These are phyloP conservation scores for Datura wrightii DNA, from an alignment of 257 asterid genomes.

Conservation along the genomic window DNA sequence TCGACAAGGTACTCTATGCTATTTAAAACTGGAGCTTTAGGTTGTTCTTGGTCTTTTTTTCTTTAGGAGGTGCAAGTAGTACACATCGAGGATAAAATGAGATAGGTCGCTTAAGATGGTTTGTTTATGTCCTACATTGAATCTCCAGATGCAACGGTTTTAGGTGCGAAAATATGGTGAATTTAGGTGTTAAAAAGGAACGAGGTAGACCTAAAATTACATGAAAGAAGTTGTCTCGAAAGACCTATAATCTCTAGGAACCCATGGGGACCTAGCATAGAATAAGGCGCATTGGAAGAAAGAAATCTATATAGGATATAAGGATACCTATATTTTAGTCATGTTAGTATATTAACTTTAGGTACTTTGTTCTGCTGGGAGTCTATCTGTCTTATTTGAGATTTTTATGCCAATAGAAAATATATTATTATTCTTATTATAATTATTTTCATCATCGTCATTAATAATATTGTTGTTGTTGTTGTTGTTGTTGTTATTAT, in stretches of 20 bases:
- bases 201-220: neutral
- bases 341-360: neutral
- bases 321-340: neutral
- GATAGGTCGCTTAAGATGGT: neutral
- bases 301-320: neutral
- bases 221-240: neutral
- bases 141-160: neutral
- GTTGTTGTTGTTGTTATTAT: no score
- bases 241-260: neutral
- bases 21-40: neutral
- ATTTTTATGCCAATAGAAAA: neutral
- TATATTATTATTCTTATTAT: neutral
- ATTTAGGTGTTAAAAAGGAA: neutral
- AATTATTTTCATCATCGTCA: neutral
- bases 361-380: neutral
- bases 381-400: neutral
- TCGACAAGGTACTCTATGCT: constrained; percentile 72
- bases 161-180: neutral
- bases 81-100: neutral
- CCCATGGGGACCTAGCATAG: neutral
- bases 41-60: neutral
- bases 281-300: neutral
- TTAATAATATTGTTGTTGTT: no score
- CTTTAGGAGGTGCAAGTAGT: neutral
- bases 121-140: neutral